phyloP scores from a whole-genome alignment of 305 asterid species.

The Fraxinus sp. region DNA sequence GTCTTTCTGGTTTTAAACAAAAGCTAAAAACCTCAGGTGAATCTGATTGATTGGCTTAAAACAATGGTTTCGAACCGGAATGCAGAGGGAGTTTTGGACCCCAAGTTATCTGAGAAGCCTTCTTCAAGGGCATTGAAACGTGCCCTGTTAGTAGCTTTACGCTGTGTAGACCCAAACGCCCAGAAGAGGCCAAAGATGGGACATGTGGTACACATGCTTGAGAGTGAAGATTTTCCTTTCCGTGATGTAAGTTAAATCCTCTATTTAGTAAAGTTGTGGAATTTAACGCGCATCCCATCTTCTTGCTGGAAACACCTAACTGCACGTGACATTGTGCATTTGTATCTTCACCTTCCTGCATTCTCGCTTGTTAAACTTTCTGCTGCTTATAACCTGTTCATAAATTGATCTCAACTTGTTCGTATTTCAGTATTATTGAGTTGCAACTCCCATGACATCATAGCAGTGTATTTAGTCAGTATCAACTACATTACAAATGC shows the following conservation, averaged over 20 bases:
- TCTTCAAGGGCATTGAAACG: conserved; percentile 82
- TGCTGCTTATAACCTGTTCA: neutral
- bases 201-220: conserved; percentile 89
- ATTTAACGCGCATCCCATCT: neutral
- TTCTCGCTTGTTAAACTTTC: neutral
- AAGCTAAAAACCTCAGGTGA: conserved; percentile 48
- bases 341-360: neutral
- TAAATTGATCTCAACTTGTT: neutral
- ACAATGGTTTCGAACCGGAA: conserved; percentile 78
- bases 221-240: conserved; percentile 82
- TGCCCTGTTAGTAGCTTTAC: conserved; percentile 75
- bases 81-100: conserved; percentile 82
- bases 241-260: conserved; percentile 64
- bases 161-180: conserved; percentile 84
- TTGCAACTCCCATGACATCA: neutral
- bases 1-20: neutral
- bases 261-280: neutral
- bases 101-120: conserved; percentile 68
- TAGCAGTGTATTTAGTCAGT: neutral
- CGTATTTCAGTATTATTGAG: neutral
- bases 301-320: neutral
- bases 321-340: conserved; percentile 9
- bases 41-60: conserved; percentile 87
- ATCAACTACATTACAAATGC: neutral
- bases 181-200: conserved; percentile 97